These are phyloP conservation scores for Brassica carinata DNA, from an alignment of 345 rosid genomes.

Conservation along the genomic window DNA sequence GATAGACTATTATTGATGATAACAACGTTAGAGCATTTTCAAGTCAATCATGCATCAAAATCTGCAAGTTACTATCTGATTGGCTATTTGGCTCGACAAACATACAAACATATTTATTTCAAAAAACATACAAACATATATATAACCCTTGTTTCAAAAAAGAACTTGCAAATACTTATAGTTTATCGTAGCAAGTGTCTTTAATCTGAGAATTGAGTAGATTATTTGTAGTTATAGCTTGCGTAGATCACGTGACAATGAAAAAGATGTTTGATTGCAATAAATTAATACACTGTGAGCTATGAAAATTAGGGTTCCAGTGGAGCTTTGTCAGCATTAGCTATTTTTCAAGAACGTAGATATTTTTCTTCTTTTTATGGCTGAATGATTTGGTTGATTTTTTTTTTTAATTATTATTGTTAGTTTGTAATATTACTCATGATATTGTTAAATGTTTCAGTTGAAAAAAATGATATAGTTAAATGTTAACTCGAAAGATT, in stretches of 20 bases:
- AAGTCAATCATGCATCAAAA: too few species aligned
- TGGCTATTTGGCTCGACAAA: conserved; percentile 4
- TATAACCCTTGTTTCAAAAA: background rate
- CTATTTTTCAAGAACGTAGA: background rate
- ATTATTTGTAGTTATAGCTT: conserved; percentile 4
- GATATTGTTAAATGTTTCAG: too few species aligned
- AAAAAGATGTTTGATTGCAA: conserved; percentile 6
- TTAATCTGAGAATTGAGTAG: background rate
- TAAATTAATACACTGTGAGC: conserved; percentile 30
- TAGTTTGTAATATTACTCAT: too few species aligned
- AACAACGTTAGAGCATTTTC: too few species aligned
- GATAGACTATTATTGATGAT: too few species aligned
- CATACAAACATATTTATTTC: background rate
- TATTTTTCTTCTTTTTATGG: too few species aligned
- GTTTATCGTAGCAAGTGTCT: background rate
- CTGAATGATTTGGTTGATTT: too few species aligned
- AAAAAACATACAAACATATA: background rate
- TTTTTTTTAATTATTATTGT: too few species aligned
- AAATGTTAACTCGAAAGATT: too few species aligned
- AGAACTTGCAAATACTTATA: too few species aligned
- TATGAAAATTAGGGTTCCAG: conserved; percentile 22
- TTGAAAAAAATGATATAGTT: too few species aligned
- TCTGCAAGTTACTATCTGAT: background rate
- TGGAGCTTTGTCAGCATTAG: background rate
- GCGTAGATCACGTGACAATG: background rate